Evolutionary conservation across 139 green algal species (phyloP).

Genomic region (Coelastrella sp.): DNA sequence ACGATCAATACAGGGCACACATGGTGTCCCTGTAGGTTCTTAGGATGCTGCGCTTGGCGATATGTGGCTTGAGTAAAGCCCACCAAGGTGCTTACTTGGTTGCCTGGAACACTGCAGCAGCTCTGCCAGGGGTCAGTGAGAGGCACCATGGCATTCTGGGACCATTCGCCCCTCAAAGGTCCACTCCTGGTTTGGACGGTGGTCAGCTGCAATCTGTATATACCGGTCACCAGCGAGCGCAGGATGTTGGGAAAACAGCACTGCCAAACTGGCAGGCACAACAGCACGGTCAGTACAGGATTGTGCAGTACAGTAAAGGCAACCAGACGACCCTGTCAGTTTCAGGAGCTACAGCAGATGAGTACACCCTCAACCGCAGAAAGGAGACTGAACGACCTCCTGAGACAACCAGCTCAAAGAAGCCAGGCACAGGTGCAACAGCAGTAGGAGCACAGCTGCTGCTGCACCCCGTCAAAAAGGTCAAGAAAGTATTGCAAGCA

Average conservation of each 20-base stretch:
- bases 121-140: not conserved
- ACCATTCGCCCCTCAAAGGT: not conserved
- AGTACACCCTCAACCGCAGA: conserved; percentile 19
- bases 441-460: conserved; percentile 2
- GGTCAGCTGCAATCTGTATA: not conserved
- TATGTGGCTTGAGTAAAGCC: conserved; percentile 20
- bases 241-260: not conserved
- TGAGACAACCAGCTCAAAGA: not conserved
- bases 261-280: not conserved
- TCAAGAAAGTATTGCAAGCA: conserved; percentile 38
- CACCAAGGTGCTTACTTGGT: conserved; percentile 4
- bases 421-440: not conserved
- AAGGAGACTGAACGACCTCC: not conserved
- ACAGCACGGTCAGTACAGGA: conserved; percentile 35
- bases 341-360: not conserved
- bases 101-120: conserved; percentile 1
- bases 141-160: not conserved
- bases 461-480: not conserved
- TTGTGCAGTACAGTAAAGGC: conserved; percentile 42
- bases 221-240: not conserved
- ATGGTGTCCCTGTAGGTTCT: not conserved
- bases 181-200: not conserved
- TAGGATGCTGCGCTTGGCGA: conserved; percentile 31
- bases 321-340: conserved; percentile 6
- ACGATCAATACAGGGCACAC: conserved; percentile 1